Base-by-base conservation (phyloP, 1,139 yeast genomes). In the Magnusiomyces starmeri region DNA sequence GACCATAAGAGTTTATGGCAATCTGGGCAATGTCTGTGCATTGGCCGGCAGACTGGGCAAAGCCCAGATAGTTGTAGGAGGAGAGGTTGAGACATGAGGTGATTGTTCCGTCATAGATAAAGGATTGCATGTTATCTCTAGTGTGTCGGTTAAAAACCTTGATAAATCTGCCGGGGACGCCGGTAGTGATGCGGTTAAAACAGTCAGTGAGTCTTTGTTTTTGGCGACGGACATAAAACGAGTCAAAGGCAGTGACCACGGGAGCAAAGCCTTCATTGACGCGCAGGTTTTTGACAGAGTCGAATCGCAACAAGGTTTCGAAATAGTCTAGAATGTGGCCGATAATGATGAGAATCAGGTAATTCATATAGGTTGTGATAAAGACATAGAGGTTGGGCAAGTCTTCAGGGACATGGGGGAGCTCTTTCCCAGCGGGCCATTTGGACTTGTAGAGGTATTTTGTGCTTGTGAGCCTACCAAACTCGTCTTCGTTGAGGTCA, bases 241-340 rank as follows among this genome's bases (percentile, higher is more conserved):
- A 82, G 69, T 92, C 99, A 67, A 92, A 90, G 48, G 89, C 94
- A 46, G 94, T 86, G 62, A 85, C 86, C 85, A 96, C 84, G 40
- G 99, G 97, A 34, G 98, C 97, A 64, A 87, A 83, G 1, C 99
- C 99, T 65, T 92, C 82, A 57, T 77, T 75, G 64, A 86, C 94
- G 51, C 84, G 72, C 56, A 90, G 75, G 60, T 86, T 84, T 46
- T 49, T 72, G 72, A 66, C 83, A 83, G 56, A 76, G 76, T 50
- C 74, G 24, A 86, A 84, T 63, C 77, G 78, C 66, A 90, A 84
- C 26, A 75, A 71, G 65, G 85, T 80, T 49, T 95, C 96, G 56
- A 88, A 78, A 65, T 84, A 90, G 70, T 92, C 99, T 60, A 90
- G 81, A 40, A 89, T 71, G 65, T 92, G 96, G 41, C 99, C 99